Conservation (phyloP, 176 grass and related monocot genomes). For the Avena insularis region DNA sequence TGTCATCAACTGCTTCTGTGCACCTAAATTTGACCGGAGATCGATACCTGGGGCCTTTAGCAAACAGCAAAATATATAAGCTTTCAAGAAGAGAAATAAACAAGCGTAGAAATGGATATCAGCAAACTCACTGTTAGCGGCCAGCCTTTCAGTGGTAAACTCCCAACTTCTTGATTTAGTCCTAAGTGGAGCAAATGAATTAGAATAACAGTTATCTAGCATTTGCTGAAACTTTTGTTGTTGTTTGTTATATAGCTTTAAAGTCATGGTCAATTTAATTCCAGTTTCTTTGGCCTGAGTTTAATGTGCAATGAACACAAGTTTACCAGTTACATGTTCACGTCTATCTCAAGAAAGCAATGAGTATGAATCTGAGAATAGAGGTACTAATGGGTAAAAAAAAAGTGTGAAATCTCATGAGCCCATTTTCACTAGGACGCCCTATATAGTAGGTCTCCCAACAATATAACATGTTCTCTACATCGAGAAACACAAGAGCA, state of each 20-base stretch:
- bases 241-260: neutral
- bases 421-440: neutral
- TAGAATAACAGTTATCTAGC: constrained; percentile 35
- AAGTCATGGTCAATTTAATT: constrained; percentile 16
- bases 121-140: constrained; percentile 75
- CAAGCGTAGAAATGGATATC: constrained; percentile 23
- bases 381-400: neutral
- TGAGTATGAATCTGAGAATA: neutral
- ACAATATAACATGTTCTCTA: neutral
- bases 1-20: constrained; percentile 78
- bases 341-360: constrained; percentile 30
- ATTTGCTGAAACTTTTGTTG: neutral
- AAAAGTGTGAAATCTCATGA: neutral
- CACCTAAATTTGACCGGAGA: constrained; percentile 75
- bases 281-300: neutral
- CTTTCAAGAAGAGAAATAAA: constrained; percentile 9
- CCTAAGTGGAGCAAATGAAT: constrained; percentile 55
- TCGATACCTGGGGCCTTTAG: constrained; percentile 85
- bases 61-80: constrained; percentile 48
- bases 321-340: neutral
- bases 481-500: constrained; percentile 20
- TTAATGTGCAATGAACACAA: neutral
- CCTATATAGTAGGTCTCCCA: constrained; percentile 13
- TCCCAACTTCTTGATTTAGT: constrained; percentile 86
- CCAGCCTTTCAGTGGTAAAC: constrained; percentile 95